Conservation (phyloP, 179 eudicot species). For the Silene coronaria region DNA sequence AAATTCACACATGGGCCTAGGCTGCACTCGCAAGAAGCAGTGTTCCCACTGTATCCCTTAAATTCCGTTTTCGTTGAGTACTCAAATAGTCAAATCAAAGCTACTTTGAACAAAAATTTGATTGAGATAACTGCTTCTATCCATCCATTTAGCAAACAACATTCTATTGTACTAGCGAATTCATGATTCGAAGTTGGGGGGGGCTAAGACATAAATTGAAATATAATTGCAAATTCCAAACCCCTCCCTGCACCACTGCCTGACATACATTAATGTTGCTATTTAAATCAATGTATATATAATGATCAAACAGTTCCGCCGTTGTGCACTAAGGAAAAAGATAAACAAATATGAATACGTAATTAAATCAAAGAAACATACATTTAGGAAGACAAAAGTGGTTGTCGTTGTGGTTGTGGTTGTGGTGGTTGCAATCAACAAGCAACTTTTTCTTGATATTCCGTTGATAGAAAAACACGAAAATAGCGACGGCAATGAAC, state of each 20-base stretch:
- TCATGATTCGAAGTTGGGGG: too few species aligned
- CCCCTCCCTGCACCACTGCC: too few species aligned
- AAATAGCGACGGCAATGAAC: constrained; percentile 45
- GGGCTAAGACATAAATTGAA: too few species aligned
- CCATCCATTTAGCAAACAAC: not conserved
- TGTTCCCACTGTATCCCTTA: not conserved
- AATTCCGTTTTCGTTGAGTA: not conserved
- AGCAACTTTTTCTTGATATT: constrained; percentile 29
- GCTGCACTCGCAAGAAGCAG: not conserved
- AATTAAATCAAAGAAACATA: not conserved
- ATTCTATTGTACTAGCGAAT: not conserved
- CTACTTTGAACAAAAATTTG: not conserved
- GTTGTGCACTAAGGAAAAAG: too few species aligned
- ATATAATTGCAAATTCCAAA: too few species aligned
- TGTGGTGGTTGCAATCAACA: not conserved
- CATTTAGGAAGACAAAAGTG: constrained; percentile 31
- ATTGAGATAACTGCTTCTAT: not conserved
- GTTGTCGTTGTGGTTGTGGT: not conserved
- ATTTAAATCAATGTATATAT: too few species aligned
- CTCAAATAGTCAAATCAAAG: not conserved
- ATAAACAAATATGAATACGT: too few species aligned
- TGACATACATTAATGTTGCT: too few species aligned
- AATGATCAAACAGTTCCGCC: too few species aligned
- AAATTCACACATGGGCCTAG: too few species aligned
- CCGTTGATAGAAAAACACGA: constrained; percentile 42